Percentiles rank a stretch among this genome's conserved stretches.
Conservation (phyloP, 345 rosid genomes). For the Jatropha curcas region DNA sequence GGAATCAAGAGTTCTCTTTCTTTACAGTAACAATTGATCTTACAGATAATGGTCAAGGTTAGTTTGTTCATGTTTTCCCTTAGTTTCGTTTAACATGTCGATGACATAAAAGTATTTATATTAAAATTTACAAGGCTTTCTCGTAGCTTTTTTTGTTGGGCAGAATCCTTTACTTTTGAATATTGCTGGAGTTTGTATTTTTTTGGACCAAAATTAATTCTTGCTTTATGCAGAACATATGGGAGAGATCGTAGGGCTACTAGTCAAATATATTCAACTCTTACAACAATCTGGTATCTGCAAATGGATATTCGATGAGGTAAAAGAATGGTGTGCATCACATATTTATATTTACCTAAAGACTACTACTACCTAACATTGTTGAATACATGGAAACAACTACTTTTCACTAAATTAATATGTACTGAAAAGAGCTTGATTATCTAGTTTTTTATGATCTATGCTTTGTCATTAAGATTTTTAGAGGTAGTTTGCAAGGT, state of each 20-base stretch:
- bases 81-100: constrained; percentile 10
- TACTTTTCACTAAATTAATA: neutral
- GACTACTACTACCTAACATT: neutral
- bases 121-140: constrained; percentile 2
- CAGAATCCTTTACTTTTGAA: neutral
- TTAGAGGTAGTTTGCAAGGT: neutral
- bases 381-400: neutral
- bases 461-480: neutral
- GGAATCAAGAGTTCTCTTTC: constrained; percentile 65
- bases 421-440: neutral
- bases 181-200: neutral
- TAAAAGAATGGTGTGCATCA: constrained; percentile 25
- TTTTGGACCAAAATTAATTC: neutral
- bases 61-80: constrained; percentile 23
- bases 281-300: constrained; percentile 73
- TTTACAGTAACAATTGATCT: constrained; percentile 64
- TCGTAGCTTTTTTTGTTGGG: neutral
- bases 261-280: constrained; percentile 73
- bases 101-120: neutral
- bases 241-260: constrained; percentile 72
- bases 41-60: constrained; percentile 91
- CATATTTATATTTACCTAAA: neutral
- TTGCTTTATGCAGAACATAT: constrained; percentile 58
- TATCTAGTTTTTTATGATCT: neutral
- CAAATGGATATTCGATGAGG: constrained; percentile 98